Evolutionary conservation across 192 early-diverging fungal species (phyloP), one percentile per base, ranked within the genome.

Genomic region (Podila verticillata): DNA sequence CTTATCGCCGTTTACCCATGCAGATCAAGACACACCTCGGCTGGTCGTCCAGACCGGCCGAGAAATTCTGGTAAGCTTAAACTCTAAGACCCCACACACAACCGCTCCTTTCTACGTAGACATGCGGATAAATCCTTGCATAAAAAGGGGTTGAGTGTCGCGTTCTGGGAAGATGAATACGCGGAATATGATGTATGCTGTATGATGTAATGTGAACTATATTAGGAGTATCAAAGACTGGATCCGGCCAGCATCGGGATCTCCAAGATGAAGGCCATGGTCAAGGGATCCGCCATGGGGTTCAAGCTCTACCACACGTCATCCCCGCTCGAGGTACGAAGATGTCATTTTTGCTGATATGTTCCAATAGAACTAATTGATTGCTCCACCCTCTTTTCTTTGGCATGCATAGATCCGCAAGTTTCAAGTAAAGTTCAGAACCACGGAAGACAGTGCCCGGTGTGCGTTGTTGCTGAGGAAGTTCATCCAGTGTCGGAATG

Each of bases 391-490:
- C 48, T 48, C 9, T 48, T 48, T 48, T 48, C 48, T 6, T 48
- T 48, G 20, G 9, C 22, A 5, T 26, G 0, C 24, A 7, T 47
- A 35, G 34, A 28, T 35, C 5, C 62, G 61, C 32, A 75, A 63
- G 49, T 61, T 75, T 29, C 73, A 75, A 34, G 48, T 68, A 26
- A 75, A 63, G 24, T 75, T 75, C 36, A 24, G 29, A 32, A 34
- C 61, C 13, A 0, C 35, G 20, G 5, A 49, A 13, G 73, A 75
- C 28, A 51, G 73, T 56, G 66, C 35, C 36, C 73, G 57, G 48
- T 75, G 73, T 66, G 66, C 66, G 0, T 63, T 66, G 0, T 4
- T 68, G 7, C 39, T 75, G 0, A 22, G 17, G 10, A 34, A 19
- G 8, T 68, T 61, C 24, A 63, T 75, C 17, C 51, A 72, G 29